A percentile compares a stretch with the other conserved stretches of the same genome.
These are phyloP conservation scores for Septoria petroselini DNA, from an alignment of 2,329 filamentous ascomycete species.

Conservation along the genomic window DNA sequence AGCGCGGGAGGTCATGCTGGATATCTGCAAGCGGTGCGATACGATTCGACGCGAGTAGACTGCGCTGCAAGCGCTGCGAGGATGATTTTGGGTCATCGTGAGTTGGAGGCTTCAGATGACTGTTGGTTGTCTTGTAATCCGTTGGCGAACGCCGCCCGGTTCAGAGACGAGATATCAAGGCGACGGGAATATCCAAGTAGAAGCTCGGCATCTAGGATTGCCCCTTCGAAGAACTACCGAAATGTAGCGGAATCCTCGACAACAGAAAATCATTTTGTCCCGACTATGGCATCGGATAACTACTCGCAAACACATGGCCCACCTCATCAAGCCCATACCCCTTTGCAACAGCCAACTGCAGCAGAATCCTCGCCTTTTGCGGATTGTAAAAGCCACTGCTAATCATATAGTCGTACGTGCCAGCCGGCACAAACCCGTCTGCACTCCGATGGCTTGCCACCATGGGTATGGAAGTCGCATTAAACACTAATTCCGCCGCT, in stretches of 20 bases:
- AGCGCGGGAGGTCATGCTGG: slow-evolving; percentile 6
- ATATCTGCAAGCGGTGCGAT: slow-evolving; percentile 11
- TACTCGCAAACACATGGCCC: slow-evolving; percentile 32
- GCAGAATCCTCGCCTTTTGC: slow-evolving; percentile 54
- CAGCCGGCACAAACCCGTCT: slow-evolving; percentile 51
- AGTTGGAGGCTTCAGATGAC: neutral
- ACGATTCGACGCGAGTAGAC: slow-evolving; percentile 6
- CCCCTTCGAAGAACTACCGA: too few relatives aligned
- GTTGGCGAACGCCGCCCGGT: too few relatives aligned
- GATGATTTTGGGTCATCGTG: neutral
- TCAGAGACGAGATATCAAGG: too few relatives aligned
- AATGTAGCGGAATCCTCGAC: too few relatives aligned
- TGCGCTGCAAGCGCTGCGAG: neutral
- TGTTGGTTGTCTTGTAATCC: too few relatives aligned
- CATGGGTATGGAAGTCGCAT: slow-evolving; percentile 49
- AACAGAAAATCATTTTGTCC: too few relatives aligned
- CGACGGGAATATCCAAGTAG: too few relatives aligned
- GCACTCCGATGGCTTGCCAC: slow-evolving; percentile 53
- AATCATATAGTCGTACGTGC: slow-evolving; percentile 35
- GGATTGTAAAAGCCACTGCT: slow-evolving; percentile 56
- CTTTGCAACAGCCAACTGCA: slow-evolving; percentile 41
- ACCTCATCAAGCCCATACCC: slow-evolving; percentile 47
- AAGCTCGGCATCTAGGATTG: too few relatives aligned
- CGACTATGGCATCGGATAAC: slow-evolving; percentile 15
- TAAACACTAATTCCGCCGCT: slow-evolving; percentile 45